phyloP scores from a whole-genome alignment of 1,284 basidiomycete genomes.

The Rhodotorula sp. region DNA sequence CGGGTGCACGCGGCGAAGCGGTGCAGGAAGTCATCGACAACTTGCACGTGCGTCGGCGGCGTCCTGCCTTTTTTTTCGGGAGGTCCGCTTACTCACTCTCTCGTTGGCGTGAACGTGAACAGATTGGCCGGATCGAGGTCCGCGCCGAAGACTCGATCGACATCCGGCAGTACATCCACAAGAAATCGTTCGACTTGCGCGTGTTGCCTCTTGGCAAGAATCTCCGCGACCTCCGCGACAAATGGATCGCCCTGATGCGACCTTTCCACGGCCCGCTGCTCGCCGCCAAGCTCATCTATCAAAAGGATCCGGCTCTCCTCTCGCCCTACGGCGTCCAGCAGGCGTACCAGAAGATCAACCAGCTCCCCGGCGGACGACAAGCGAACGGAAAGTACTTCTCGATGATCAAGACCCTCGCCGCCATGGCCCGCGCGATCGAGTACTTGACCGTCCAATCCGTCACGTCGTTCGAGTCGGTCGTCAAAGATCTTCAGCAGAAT shows the following conservation, averaged over 20 bases:
- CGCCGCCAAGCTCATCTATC: conserved; percentile 44
- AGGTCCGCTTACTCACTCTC: not conserved
- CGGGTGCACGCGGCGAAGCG: conserved; percentile 77
- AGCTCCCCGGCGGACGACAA: conserved; percentile 20
- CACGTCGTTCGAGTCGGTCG: conserved; percentile 67
- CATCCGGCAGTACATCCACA: conserved; percentile 78
- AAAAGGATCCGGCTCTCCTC: conserved; percentile 46
- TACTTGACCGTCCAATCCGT: conserved; percentile 80
- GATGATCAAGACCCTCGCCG: conserved; percentile 55
- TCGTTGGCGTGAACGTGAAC: not conserved
- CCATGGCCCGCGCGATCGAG: conserved; percentile 72
- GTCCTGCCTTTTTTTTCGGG: not conserved
- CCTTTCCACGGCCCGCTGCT: conserved; percentile 33
- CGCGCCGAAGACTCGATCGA: conserved; percentile 89
- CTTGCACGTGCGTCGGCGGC: conserved; percentile 60
- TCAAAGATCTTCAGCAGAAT: conserved; percentile 53
- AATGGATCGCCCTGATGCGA: conserved; percentile 48
- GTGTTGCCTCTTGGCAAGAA: conserved; percentile 43
- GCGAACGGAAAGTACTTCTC: conserved; percentile 39
- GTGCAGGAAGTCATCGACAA: conserved; percentile 91
- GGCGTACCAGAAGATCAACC: conserved; percentile 55
- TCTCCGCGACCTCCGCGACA: conserved; percentile 44
- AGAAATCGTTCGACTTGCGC: conserved; percentile 59
- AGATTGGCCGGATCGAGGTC: conserved; percentile 90
- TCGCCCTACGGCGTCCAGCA: conserved; percentile 59